Evolutionary conservation across 2,329 filamentous ascomycete species (phyloP).

Genomic region (Metarhizium robertsii): DNA sequence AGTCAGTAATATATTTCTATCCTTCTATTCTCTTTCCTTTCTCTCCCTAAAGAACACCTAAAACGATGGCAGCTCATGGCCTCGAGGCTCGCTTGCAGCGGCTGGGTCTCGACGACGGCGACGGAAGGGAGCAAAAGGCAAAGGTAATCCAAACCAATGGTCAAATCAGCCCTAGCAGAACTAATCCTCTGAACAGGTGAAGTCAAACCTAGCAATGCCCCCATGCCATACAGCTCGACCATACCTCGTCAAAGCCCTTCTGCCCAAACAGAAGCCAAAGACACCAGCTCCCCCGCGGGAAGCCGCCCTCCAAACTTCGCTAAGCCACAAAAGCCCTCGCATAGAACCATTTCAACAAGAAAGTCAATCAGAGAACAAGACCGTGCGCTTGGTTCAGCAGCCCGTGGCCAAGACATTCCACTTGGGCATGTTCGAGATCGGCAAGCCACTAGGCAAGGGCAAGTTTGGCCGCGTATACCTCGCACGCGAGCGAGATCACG

Average conservation of each 20-base stretch:
- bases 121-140: background rate
- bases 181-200: slow-evolving; percentile 15
- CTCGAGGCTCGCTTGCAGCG: background rate
- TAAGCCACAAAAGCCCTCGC: too few relatives aligned
- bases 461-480: slow-evolving; percentile 68
- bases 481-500: slow-evolving; percentile 54
- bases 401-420: background rate
- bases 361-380: too few relatives aligned
- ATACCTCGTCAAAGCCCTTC: background rate
- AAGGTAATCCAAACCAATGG: background rate
- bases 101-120: slow-evolving; percentile 16
- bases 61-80: background rate
- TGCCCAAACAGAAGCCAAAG: too few relatives aligned
- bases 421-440: slow-evolving; percentile 63
- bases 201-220: slow-evolving; percentile 15
- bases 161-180: background rate
- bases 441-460: slow-evolving; percentile 61
- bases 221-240: background rate
- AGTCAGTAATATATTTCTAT: background rate
- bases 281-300: too few relatives aligned
- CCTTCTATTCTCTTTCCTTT: background rate
- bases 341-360: too few relatives aligned
- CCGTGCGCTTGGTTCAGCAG: background rate
- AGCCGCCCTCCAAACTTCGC: too few relatives aligned
- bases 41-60: background rate